Evolutionary conservation across 345 rosid species (phyloP).

Genomic region (Conringia planisiliqua): DNA sequence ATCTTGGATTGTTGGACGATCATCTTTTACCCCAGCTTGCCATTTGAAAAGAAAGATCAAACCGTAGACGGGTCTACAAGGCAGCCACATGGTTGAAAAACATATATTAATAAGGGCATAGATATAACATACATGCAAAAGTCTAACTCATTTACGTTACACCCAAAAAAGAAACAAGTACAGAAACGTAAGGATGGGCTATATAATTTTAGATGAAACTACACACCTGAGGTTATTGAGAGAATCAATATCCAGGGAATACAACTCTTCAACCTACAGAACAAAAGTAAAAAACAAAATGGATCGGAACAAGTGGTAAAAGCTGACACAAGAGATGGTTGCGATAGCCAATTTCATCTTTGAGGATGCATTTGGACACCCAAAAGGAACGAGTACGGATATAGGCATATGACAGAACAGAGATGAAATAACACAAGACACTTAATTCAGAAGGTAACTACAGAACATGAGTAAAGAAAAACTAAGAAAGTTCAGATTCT

Average conservation of each 20-base stretch:
- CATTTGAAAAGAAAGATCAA: conserved; percentile 96
- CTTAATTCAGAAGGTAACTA: neutral
- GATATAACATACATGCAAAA: neutral
- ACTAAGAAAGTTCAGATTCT: neutral
- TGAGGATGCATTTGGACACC: neutral
- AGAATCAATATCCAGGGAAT: conserved; percentile 85
- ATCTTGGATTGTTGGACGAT: conserved; percentile 78
- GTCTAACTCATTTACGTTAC: neutral
- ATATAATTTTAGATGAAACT: neutral
- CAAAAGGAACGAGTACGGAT: neutral
- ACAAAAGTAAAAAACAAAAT: neutral
- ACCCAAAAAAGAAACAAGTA: neutral
- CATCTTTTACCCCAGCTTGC: conserved; percentile 92
- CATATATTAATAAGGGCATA: neutral
- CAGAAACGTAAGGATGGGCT: neutral
- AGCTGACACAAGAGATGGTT: neutral
- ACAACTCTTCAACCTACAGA: conserved; percentile 89
- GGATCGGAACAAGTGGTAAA: neutral
- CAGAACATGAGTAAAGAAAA: neutral
- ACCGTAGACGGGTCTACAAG: conserved; percentile 85
- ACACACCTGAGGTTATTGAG: conserved; percentile 77
- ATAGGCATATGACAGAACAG: neutral
- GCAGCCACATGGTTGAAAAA: conserved; percentile 3
- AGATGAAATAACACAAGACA: neutral
- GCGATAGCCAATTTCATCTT: neutral